Conservation (phyloP, 176 grass and related monocot genomes). For the Poa annua region DNA sequence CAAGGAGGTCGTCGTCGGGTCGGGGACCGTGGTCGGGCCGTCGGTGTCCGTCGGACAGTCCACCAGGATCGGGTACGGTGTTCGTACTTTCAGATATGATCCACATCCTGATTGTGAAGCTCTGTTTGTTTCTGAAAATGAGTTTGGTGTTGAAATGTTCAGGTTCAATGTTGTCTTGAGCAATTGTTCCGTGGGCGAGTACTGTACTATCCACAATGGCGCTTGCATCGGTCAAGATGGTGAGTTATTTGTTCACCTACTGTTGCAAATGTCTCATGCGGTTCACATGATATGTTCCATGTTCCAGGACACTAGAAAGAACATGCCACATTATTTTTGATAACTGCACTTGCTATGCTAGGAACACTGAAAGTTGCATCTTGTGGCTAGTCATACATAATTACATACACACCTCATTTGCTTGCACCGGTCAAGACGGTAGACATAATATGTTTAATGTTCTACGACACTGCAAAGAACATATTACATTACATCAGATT, state of each 20-base stretch:
- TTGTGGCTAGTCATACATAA: too few relatives aligned
- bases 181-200: constrained; percentile 76
- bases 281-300: background rate
- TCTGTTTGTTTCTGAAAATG: background rate
- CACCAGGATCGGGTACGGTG: constrained; percentile 69
- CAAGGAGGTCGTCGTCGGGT: constrained; percentile 62
- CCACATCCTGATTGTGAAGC: background rate
- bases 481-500: background rate
- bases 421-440: constrained; percentile 90
- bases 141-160: constrained; percentile 7
- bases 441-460: background rate
- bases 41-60: constrained; percentile 67
- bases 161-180: constrained; percentile 82
- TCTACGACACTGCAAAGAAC: background rate
- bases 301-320: too few relatives aligned
- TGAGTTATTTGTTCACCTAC: constrained; percentile 30
- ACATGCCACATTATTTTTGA: too few relatives aligned
- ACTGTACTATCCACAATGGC: constrained; percentile 76
- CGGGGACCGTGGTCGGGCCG: constrained; percentile 69
- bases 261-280: background rate
- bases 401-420: background rate
- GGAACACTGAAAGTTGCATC: too few relatives aligned
- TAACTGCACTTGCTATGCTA: too few relatives aligned
- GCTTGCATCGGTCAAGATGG: constrained; percentile 91
- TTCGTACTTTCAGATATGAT: background rate